Base-by-base conservation (phyloP, 2,329 filamentous ascomycete species). In the Chaetomiaceae sp. region DNA sequence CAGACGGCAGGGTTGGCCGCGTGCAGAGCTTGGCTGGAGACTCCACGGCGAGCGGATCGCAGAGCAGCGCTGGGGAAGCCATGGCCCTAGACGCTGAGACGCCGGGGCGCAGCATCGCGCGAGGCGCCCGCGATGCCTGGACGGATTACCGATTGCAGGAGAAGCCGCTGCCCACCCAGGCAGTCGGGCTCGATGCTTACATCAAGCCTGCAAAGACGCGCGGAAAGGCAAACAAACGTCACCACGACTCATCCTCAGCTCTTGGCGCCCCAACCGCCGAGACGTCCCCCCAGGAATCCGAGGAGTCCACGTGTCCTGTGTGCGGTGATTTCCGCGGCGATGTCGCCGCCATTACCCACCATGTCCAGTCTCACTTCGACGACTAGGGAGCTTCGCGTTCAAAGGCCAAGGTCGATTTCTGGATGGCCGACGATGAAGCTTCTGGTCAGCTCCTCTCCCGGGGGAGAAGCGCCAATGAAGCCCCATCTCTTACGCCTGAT, bases 1-100 rank as follows among this genome's bases (percentile, higher is more conserved):
- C 69, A 1, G 84, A 86, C 61, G 86, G 86, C 1, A 73, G 83
- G 20, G 78, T 91, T 3, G 86, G 86, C 2, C 70, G 86, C 14
- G 86, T 91, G 22, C 86, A 90, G 64, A 69, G 73, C 36, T 73
- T 87, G 63, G 69, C 65, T 14, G 44, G 60, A 36, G 51, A 50
- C 33, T 27, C 38, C 14, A 37, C 33, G 19, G 35, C 2, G 57
- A 60, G 24, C 50, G 45, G 22, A 14, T 2, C 15, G 8, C 19
- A n/a, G 3, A 12, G 7, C 14, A 26, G 38, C 26, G n/a, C 36
- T 3, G 44, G 38, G 14, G 30, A 22, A 12, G 10, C 22, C 17
- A 29, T 14, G 19, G 24, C 11, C 39, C 11, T 45, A 27, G 20
- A 44, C 39, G 30, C 26, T 47, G 26, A 48, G 5, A 20, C 11